Evolutionary conservation across 2,329 filamentous ascomycete species (phyloP).

Genomic region (Calonectria naviculata): DNA sequence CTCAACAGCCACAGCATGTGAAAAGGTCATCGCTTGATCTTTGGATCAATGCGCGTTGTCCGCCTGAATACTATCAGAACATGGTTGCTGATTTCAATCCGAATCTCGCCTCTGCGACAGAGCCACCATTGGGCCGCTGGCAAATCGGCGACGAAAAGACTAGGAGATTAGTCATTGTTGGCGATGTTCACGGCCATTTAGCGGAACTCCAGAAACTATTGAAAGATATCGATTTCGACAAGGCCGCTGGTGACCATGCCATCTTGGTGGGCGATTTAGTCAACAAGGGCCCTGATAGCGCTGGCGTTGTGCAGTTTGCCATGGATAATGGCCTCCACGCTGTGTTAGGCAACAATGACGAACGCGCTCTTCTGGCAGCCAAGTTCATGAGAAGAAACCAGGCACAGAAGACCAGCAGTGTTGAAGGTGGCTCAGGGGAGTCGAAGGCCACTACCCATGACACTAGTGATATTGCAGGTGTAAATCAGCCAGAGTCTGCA

Average conservation of each 20-base stretch:
- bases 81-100: not conserved
- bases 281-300: slow-evolving; percentile 84
- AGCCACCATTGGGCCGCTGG: not conserved
- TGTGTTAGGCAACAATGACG: slow-evolving; percentile 90
- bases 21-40: not conserved
- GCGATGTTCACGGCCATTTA: slow-evolving; percentile 89
- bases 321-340: slow-evolving; percentile 76
- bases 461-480: not conserved
- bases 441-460: not conserved
- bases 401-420: not conserved
- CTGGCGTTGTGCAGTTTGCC: slow-evolving; percentile 79
- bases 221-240: slow-evolving; percentile 71
- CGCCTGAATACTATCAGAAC: not conserved
- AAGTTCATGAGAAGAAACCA: slow-evolving; percentile 20
- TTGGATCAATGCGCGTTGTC: slow-evolving; percentile 4
- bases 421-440: not conserved
- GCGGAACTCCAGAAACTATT: slow-evolving; percentile 73
- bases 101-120: not conserved
- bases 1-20: not conserved
- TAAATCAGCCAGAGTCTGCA: not conserved
- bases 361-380: slow-evolving; percentile 73
- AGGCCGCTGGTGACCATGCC: slow-evolving; percentile 68
- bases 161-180: slow-evolving; percentile 70
- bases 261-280: slow-evolving; percentile 81
- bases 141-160: slow-evolving; percentile 3